phyloP scores from a whole-genome alignment of 202 grass and related monocot genomes.

The Setaria italica region DNA sequence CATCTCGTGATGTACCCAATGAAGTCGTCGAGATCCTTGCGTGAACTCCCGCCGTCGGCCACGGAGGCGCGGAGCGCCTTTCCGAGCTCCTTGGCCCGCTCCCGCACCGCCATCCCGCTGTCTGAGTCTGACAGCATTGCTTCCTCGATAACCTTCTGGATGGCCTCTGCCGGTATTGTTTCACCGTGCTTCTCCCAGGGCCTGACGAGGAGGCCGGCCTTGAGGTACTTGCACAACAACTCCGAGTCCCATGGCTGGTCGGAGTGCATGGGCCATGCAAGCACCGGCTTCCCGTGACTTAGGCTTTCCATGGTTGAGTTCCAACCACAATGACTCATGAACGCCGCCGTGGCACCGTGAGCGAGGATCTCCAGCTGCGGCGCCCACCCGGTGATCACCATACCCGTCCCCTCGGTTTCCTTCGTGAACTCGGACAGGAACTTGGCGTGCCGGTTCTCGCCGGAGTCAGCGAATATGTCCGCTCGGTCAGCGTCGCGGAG shows the following conservation, averaged over 20 bases:
- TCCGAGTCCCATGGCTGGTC: slow-evolving; percentile 71
- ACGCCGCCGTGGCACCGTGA: slow-evolving; percentile 59
- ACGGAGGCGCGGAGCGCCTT: slow-evolving; percentile 38
- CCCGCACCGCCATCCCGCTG: slow-evolving; percentile 8
- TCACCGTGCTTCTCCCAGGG: slow-evolving; percentile 45
- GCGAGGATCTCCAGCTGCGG: slow-evolving; percentile 77
- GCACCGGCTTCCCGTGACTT: slow-evolving; percentile 66
- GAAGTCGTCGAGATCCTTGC: slow-evolving; percentile 52
- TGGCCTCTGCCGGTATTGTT: slow-evolving; percentile 21
- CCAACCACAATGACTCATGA: slow-evolving; percentile 93
- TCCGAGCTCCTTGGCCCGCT: slow-evolving; percentile 37
- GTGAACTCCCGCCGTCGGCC: slow-evolving; percentile 42
- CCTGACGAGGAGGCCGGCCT: slow-evolving; percentile 57
- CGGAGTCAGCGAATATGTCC: slow-evolving; percentile 16
- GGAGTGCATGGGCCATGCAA: slow-evolving; percentile 71
- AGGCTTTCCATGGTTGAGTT: slow-evolving; percentile 82
- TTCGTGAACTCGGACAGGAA: slow-evolving; percentile 44
- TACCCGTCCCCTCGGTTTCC: slow-evolving; percentile 37
- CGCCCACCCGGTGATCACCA: slow-evolving; percentile 68
- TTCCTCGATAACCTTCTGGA: slow-evolving; percentile 52
- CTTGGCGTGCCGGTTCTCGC: slow-evolving; percentile 24
- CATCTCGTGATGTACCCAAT: slow-evolving; percentile 57
- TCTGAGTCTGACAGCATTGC: slow-evolving; percentile 47
- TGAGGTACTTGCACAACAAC: slow-evolving; percentile 59
- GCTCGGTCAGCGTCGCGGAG: slow-evolving; percentile 66